Conservation (phyloP, 129 eudicot species). For the Escallonia rubra region DNA sequence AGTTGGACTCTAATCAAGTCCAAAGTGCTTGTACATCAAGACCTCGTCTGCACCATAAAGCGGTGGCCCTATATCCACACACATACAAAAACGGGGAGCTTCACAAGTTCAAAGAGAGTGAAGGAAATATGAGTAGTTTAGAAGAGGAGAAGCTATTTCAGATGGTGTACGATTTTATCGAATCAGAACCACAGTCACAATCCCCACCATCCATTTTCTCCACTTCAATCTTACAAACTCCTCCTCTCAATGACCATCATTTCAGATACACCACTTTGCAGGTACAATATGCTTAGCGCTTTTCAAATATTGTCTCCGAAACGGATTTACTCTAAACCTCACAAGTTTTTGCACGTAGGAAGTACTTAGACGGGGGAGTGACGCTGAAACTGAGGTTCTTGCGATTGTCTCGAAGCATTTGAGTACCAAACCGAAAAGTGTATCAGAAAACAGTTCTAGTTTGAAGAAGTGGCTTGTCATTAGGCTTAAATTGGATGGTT, state of each 20-base stretch:
- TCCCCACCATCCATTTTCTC: neutral
- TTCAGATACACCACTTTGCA: slow-evolving; percentile 7
- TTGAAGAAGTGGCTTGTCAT: slow-evolving; percentile 25
- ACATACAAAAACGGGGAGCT: neutral
- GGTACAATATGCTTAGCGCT: neutral
- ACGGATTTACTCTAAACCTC: neutral
- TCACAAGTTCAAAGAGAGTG: neutral
- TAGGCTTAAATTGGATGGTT: slow-evolving; percentile 22
- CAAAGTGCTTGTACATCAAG: no score
- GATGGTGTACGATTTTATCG: slow-evolving; percentile 31
- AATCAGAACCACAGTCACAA: slow-evolving; percentile 5
- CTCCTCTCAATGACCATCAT: neutral
- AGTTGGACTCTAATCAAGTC: no score
- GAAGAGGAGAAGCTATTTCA: slow-evolving; percentile 21
- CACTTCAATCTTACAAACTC: neutral
- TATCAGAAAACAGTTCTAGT: neutral
- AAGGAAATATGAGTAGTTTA: slow-evolving; percentile 15
- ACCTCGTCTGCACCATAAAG: no score
- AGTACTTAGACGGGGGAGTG: slow-evolving; percentile 7
- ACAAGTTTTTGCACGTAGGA: slow-evolving; percentile 6
- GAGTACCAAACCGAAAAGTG: slow-evolving; percentile 4
- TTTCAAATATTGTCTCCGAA: neutral
- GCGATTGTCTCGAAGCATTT: slow-evolving; percentile 14
- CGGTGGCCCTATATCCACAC: neutral
- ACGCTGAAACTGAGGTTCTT: slow-evolving; percentile 10